phyloP scores from a whole-genome alignment of 352 stramenopile species.

The Globisporangium carolinianum region DNA sequence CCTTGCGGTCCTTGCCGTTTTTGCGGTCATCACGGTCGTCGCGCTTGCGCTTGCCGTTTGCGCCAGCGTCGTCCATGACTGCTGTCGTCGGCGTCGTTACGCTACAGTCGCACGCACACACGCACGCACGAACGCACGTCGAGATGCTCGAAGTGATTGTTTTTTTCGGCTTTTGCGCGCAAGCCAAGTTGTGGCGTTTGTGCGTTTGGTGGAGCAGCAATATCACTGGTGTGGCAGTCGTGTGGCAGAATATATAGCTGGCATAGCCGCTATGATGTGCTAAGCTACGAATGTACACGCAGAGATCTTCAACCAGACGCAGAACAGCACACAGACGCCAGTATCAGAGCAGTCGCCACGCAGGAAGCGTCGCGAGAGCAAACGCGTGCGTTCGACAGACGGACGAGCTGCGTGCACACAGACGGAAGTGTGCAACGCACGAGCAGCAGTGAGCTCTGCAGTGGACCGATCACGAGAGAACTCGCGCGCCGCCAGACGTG shows the following conservation, averaged over 20 bases:
- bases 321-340: not conserved
- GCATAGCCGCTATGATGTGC: no score
- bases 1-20: slow-evolving; percentile 26
- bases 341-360: not conserved
- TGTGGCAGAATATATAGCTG: no score
- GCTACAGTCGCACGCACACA: no score
- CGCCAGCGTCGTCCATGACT: not conserved
- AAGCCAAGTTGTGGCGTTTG: no score
- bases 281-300: no score
- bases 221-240: no score
- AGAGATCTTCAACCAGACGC: no score
- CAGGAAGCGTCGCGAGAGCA: not conserved
- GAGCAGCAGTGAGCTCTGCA: slow-evolving; percentile 2
- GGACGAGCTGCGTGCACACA: not conserved
- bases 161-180: not conserved
- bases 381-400: not conserved
- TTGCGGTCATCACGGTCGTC: slow-evolving; percentile 43
- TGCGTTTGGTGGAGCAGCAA: no score
- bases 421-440: not conserved
- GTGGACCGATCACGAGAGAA: slow-evolving; percentile 8
- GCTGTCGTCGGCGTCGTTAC: no score
- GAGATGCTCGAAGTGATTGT: not conserved
- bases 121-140: no score
- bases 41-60: slow-evolving; percentile 56
- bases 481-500: slow-evolving; percentile 3